A percentile compares a stretch with the other conserved stretches of the same genome.
These are phyloP conservation scores for Rhodotorula paludigena DNA, from an alignment of 768 basidiomycete genomes.

Conservation along the genomic window DNA sequence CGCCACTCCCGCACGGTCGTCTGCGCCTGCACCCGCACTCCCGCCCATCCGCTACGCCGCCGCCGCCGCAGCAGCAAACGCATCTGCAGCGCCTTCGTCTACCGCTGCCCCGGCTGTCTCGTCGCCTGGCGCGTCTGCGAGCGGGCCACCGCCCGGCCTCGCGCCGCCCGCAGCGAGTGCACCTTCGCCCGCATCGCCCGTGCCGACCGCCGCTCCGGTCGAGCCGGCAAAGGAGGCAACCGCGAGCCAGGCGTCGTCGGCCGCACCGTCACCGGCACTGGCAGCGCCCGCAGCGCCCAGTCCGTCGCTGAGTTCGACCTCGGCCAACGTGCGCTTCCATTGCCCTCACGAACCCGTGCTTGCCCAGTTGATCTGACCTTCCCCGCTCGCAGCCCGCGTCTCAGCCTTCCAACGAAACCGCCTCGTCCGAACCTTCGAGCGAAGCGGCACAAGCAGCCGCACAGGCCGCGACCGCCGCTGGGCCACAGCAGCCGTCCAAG, in stretches of 20 bases:
- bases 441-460: neutral
- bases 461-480: neutral
- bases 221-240: slow-evolving; percentile 4
- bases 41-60: slow-evolving; percentile 85
- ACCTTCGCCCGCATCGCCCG: neutral
- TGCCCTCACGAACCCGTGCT: too few relatives aligned
- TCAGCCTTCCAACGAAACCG: neutral
- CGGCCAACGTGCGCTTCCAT: neutral
- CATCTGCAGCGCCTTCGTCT: neutral
- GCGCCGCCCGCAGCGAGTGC: slow-evolving; percentile 44
- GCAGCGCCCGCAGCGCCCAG: slow-evolving; percentile 8
- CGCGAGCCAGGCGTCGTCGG: slow-evolving; percentile 9
- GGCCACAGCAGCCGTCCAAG: slow-evolving; percentile 30
- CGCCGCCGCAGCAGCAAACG: slow-evolving; percentile 70
- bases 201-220: neutral
- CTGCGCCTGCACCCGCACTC: slow-evolving; percentile 47
- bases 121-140: slow-evolving; percentile 40
- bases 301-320: slow-evolving; percentile 15
- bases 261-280: slow-evolving; percentile 25
- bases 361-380: neutral
- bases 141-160: slow-evolving; percentile 49
- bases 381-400: neutral
- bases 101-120: slow-evolving; percentile 4
- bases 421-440: neutral
- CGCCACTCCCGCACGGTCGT: slow-evolving; percentile 13